Base-by-base conservation (phyloP, 345 rosid genomes). In the Raphanus sativus region DNA sequence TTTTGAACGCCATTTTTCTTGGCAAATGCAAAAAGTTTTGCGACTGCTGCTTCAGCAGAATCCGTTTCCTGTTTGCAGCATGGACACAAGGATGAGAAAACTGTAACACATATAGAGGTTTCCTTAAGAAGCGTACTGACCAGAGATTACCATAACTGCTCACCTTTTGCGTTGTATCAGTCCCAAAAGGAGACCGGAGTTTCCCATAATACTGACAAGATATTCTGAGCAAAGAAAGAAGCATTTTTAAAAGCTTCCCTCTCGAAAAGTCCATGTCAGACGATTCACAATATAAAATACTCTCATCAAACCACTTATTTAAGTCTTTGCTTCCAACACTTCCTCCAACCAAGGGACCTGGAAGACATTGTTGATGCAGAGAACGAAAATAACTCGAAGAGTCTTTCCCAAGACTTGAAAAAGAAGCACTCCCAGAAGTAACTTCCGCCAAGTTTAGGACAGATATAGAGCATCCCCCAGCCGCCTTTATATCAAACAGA, bases 301-400 rank as follows among this genome's bases (percentile, higher is more conserved):
- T 87, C 80, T 93, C 97, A 83, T 93, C 99, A 66, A 93, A 84
- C 99, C 99, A 96, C 86, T 88, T 96, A 79, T 90, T 80, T 83
- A 96, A 85, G 67, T 96, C 99, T 83, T 91, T 93, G 78, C 77
- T 89, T 76, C 98, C 94, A 73, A 77, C 93, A 88, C 65, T 89
- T 65, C 99, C 99, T 64, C 98, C 98, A 79, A 87, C 92, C 88
- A 96, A 83, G 26, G 99, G 99, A 76, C 97, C 97, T 32, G 97
- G 91, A 84, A 91, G 89, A 58, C 88, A 81, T 76, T 90, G 89
- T 75, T 89, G 90, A 84, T 87, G 83, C 60, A 96, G 84, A 77
- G 88, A 79, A 82, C 50, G 86, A 33, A 93, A 86, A 85, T 96
- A 96, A 82, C 83, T 83, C 78, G 76, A 84, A 65, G 79, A 67